Base-by-base conservation (phyloP, 345 rosid species). In the Hibiscus trionum region DNA sequence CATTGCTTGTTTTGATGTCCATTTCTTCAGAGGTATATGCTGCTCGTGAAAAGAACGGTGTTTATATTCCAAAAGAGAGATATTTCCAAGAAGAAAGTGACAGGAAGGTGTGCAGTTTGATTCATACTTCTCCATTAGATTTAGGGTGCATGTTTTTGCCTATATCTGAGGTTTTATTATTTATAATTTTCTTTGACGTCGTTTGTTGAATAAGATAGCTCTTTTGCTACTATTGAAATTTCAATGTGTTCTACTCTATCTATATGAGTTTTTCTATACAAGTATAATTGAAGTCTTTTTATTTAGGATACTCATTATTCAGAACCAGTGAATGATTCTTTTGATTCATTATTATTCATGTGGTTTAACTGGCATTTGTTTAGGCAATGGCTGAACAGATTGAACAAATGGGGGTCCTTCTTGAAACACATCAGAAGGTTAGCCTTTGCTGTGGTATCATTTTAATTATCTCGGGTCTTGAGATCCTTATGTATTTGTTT, bases 41-140 rank as follows among this genome's bases (percentile, higher is more conserved):
- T 78, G 89, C 99, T 42, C 96, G 98, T 37, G 99, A 96, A 83
- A 96, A 93, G 80, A 91, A 87, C 84, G 99, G 98, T 63, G 96
- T 93, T 17, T 93, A 96, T 79, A 88, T 96, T 56, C 99, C 99
- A 39, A 93, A 89, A 81, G 99, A 96, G 59, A 80, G 98, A 75
- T 96, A 90, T 78, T 91, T 84, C 77, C 99, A 96, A 71, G 99
- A 96, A 85, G 99, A 96, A 83, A 85, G 86, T 78, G 99, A 96
- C 77, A 87, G 82, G 76, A 96, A 96, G 99, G 99, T 96, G 80
- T 46, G 53, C 14, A 53, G 15, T 42, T 35, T 46, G 29, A 50
- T 44, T 49, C 11, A 24, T 52, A 21, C 70, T 69, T 26, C 24
- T 33, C 7, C 44, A 57, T 17, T 11, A 42, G 24, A 37, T 6